Conservation (phyloP, 805 yeast species). For the Pichia pseudocactophila region DNA sequence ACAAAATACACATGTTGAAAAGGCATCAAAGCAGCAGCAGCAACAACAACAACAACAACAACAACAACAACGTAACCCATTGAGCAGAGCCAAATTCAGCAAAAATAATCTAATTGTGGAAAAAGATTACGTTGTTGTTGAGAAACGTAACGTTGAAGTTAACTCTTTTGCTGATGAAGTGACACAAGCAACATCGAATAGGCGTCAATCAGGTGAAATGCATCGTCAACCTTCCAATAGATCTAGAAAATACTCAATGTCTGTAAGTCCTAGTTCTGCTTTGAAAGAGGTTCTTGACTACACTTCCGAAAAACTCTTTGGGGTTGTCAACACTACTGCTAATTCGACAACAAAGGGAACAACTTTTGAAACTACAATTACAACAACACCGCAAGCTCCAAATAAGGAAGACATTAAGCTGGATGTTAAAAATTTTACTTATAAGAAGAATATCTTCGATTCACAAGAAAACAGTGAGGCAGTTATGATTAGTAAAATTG, state of each 20-base stretch:
- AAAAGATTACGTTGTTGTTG: constrained; percentile 88
- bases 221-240: constrained; percentile 33
- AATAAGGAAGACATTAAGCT: neutral
- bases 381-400: neutral
- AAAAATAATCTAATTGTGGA: constrained; percentile 35
- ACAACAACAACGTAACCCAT: neutral
- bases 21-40: too few species aligned
- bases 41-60: too few species aligned
- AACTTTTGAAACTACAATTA: neutral
- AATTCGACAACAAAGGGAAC: constrained; percentile 8
- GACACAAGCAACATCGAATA: constrained; percentile 33
- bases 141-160: constrained; percentile 89
- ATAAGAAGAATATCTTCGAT: neutral
- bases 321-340: constrained; percentile 23
- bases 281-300: constrained; percentile 78
- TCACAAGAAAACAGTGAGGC: neutral
- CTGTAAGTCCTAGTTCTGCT: constrained; percentile 70
- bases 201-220: constrained; percentile 14
- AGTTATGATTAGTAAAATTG: constrained; percentile 40
- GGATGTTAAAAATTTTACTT: neutral
- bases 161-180: constrained; percentile 93
- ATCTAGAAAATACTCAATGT: constrained; percentile 4
- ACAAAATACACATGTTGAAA: too few species aligned
- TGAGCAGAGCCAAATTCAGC: neutral
- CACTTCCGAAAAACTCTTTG: constrained; percentile 83